These are phyloP conservation scores for Colletotrichum tamarilloi DNA, from an alignment of 2,329 filamentous ascomycete species.

Conservation along the genomic window DNA sequence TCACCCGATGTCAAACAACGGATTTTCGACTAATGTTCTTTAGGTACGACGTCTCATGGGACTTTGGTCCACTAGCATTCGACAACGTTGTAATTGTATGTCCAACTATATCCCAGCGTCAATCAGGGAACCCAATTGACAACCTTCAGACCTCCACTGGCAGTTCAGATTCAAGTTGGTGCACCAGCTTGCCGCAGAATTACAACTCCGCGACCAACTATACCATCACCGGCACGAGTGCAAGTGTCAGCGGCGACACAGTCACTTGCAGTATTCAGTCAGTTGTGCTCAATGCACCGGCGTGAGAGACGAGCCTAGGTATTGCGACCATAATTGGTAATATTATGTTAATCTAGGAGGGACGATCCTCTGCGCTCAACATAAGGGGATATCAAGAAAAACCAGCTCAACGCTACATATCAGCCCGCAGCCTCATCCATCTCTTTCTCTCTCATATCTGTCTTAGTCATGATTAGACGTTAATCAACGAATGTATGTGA, in stretches of 20 bases:
- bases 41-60: not conserved
- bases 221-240: not conserved
- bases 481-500: not conserved
- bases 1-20: not conserved
- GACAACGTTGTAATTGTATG: not conserved
- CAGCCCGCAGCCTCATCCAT: not conserved
- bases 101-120: not conserved
- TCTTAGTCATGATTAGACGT: not conserved
- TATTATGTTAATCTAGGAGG: not conserved
- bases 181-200: not conserved
- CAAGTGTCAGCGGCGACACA: not conserved
- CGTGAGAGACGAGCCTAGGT: not conserved
- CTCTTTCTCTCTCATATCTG: not conserved
- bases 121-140: not conserved
- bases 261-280: not conserved
- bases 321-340: conserved; percentile 1
- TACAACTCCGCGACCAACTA: not conserved
- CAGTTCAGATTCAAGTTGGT: not conserved
- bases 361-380: not conserved
- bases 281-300: not conserved
- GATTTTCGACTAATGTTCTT: not conserved
- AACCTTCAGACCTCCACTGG: not conserved
- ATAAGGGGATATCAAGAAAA: conserved; percentile 23
- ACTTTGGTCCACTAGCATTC: not conserved
- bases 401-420: not conserved